phyloP scores from a whole-genome alignment of 2,329 filamentous ascomycete species.

The Arthrobotrys entomopaga region DNA sequence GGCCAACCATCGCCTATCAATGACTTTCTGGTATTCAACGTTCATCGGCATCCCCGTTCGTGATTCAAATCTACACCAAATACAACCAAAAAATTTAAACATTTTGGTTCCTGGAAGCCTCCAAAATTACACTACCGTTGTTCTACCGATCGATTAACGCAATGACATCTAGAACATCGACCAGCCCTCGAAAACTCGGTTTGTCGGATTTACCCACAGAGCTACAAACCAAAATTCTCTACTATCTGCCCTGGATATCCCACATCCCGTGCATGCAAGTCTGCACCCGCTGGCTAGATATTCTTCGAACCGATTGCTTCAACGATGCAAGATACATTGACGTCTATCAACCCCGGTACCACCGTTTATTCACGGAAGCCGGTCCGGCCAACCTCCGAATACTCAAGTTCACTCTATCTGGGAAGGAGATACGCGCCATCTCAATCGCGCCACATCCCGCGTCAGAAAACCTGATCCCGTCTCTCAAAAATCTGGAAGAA shows the following conservation, averaged over 20 bases:
- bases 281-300: conserved; percentile 14
- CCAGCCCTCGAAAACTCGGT: neutral
- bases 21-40: too few relatives aligned
- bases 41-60: too few relatives aligned
- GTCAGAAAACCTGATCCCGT: neutral
- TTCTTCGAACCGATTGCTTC: neutral
- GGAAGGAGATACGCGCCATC: neutral
- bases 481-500: neutral
- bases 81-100: too few relatives aligned
- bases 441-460: neutral
- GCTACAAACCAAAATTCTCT: conserved; percentile 21
- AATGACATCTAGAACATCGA: too few relatives aligned
- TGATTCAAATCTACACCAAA: too few relatives aligned
- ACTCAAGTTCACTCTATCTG: conserved; percentile 17
- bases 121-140: too few relatives aligned
- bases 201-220: conserved; percentile 10
- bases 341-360: neutral
- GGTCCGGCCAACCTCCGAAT: neutral
- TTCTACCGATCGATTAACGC: too few relatives aligned
- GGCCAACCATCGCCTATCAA: too few relatives aligned
- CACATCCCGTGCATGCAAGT: conserved; percentile 41
- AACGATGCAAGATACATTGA: conserved; percentile 16
- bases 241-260: conserved; percentile 16
- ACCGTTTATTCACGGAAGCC: neutral
- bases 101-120: too few relatives aligned